Percentiles rank a stretch among this genome's conserved stretches.
phyloP scores from a whole-genome alignment of 257 asterid species.

The Anisodus tanguticus region DNA sequence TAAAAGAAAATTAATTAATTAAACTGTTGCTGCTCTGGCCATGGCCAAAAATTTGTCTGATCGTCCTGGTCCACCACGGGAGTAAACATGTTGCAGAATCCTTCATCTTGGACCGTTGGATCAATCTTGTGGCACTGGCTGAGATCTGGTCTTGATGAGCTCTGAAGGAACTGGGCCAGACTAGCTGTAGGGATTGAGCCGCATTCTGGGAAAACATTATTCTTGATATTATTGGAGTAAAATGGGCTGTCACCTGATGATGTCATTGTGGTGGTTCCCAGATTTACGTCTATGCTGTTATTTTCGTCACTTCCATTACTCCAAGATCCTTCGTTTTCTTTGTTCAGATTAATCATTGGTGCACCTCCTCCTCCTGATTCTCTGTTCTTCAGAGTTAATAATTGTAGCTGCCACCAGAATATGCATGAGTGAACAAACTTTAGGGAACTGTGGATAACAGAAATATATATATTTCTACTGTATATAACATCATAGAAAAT shows the following conservation, averaged over 20 bases:
- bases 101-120: conserved; percentile 48
- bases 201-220: conserved; percentile 39
- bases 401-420: conserved; percentile 47
- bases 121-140: conserved; percentile 37
- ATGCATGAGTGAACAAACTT: not conserved
- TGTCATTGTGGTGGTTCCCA: conserved; percentile 43
- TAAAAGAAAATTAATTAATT: conserved; percentile 32
- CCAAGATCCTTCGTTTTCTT: conserved; percentile 76
- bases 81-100: conserved; percentile 62
- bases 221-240: conserved; percentile 41
- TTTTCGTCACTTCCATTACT: conserved; percentile 74
- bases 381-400: conserved; percentile 52
- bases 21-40: conserved; percentile 69
- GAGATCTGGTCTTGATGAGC: conserved; percentile 46
- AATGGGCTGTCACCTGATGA: conserved; percentile 30
- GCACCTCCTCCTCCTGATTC: conserved; percentile 48
- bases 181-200: conserved; percentile 28
- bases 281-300: conserved; percentile 61
- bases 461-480: not conserved
- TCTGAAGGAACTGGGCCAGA: conserved; percentile 50
- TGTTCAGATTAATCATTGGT: conserved; percentile 54
- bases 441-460: not conserved
- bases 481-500: not conserved
- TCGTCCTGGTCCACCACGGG: conserved; percentile 62
- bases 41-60: conserved; percentile 70